These are phyloP conservation scores for Takakia lepidozioides DNA, from an alignment of 225 moss, liverwort and hornwort species.

Conservation along the genomic window DNA sequence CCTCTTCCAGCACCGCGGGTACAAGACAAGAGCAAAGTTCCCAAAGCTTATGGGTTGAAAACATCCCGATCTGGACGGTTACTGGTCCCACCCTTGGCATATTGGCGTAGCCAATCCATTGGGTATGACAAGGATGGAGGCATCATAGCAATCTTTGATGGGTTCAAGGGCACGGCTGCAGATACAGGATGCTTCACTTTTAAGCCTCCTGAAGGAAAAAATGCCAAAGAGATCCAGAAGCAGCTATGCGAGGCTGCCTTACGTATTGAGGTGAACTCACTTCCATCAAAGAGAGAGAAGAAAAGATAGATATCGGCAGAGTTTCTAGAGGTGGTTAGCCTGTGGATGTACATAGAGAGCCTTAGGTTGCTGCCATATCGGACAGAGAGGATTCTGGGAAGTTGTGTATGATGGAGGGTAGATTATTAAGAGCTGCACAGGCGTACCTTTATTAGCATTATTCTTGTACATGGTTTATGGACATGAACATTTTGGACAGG, in stretches of 20 bases:
- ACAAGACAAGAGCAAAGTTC: slow-evolving; percentile 50
- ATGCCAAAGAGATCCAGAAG: slow-evolving; percentile 43
- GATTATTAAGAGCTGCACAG: too few relatives aligned
- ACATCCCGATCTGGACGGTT: slow-evolving; percentile 48
- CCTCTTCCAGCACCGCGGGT: slow-evolving; percentile 53
- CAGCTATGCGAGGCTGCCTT: slow-evolving; percentile 43
- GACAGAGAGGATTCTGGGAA: too few relatives aligned
- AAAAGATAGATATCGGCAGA: too few relatives aligned
- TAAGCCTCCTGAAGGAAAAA: slow-evolving; percentile 46
- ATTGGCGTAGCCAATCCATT: slow-evolving; percentile 54
- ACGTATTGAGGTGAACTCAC: too few relatives aligned
- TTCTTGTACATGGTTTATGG: too few relatives aligned
- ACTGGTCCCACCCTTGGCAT: slow-evolving; percentile 51
- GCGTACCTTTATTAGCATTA: too few relatives aligned
- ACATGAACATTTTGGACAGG: too few relatives aligned
- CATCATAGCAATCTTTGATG: slow-evolving; percentile 54
- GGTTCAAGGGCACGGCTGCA: slow-evolving; percentile 47
- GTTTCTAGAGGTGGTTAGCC: too few relatives aligned
- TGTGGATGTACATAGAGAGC: too few relatives aligned
- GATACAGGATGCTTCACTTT: slow-evolving; percentile 54
- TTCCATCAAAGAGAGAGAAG: too few relatives aligned
- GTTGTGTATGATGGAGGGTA: too few relatives aligned
- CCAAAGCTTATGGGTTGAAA: slow-evolving; percentile 52
- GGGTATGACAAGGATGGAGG: slow-evolving; percentile 60
- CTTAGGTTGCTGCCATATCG: too few relatives aligned